phyloP scores from a whole-genome alignment of 345 rosid genomes.

The Salix dunnii region DNA sequence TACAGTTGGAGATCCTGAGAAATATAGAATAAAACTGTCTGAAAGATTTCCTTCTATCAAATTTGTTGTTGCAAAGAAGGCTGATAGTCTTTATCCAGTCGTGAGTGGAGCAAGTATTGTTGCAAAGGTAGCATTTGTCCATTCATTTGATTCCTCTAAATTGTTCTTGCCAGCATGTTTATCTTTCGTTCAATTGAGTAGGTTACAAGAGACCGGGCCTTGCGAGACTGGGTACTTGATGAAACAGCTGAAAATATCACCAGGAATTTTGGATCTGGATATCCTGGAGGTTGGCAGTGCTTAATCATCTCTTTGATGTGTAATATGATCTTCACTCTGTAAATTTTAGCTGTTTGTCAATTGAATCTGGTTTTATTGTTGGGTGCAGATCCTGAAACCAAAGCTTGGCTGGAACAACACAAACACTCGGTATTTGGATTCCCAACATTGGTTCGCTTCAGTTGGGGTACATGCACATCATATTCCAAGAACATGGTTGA shows the following conservation, averaged over 20 bases:
- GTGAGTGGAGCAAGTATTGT: constrained; percentile 97
- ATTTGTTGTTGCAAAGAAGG: constrained; percentile 92
- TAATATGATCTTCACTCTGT: neutral
- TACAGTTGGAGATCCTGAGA: constrained; percentile 91
- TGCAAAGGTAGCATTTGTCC: constrained; percentile 66
- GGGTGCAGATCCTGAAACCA: constrained; percentile 77
- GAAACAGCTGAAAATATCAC: constrained; percentile 71
- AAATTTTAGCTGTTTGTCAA: neutral
- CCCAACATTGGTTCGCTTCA: constrained; percentile 85
- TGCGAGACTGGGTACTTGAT: constrained; percentile 74
- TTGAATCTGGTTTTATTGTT: constrained; percentile 5
- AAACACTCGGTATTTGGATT: constrained; percentile 82
- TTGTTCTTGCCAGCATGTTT: neutral
- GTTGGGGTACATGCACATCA: constrained; percentile 91
- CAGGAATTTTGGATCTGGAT: constrained; percentile 89
- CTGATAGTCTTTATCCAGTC: constrained; percentile 90
- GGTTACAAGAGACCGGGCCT: constrained; percentile 92
- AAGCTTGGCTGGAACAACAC: constrained; percentile 77
- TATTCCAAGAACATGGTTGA: constrained; percentile 58
- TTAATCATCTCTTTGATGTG: neutral
- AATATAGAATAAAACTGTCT: constrained; percentile 67
- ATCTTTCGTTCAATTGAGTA: constrained; percentile 23
- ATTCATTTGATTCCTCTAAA: neutral
- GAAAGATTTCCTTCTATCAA: constrained; percentile 77
- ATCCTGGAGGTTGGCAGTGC: constrained; percentile 74